Evolutionary conservation across 1,284 basidiomycete genomes (phyloP), one percentile per base, ranked within the genome.

Genomic region (Sanghuangporus baumii): DNA sequence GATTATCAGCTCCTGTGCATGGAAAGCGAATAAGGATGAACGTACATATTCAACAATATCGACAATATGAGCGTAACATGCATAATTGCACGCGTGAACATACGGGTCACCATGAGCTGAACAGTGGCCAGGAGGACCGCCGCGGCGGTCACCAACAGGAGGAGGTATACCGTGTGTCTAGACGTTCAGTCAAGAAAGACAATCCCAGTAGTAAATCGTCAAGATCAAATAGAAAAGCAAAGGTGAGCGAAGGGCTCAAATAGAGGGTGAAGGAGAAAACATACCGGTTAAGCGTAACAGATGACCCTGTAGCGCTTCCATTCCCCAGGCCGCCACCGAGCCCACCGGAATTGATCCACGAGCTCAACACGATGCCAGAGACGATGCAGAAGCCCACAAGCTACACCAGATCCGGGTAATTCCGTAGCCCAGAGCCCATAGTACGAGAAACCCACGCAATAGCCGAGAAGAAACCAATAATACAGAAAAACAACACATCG

Each of bases 61-160:
- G 85, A 85, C 20, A 93, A 75, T 16, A 89, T 76, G 9, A 94
- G 80, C 0, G 90, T 90, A 57, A 93, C 82, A 70, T 93, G 90
- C 83, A 93, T 89, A 69, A 94, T 89, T 23, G 83, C 72, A 66
- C 79, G 86, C 57, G 93, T 94, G 74, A 94, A 94, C 2, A 81
- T 75, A 46, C 91, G 85, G 7, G 88, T 83, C 65, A 94, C 75
- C 59, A 83, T 71, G 55, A 85, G 75, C 67, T 83, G 81, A 71
- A 89, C 89, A 7, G 83, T 78, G 0, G 87, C 81, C 9, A 88
- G 81, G 14, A 87, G 71, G 16, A 90, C 73, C 2, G 82, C 86
- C 26, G 84, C 78, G 6, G 78, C 88, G 12, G 84, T 84, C 60
- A 86, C 82, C 52, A 89, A 73, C 48, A 90, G 79, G 48, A 94